Percentiles rank a stretch among this genome's conserved stretches.
Conservation (phyloP, 495 filamentous ascomycete genomes). For the Neurospora tetrasperma region DNA sequence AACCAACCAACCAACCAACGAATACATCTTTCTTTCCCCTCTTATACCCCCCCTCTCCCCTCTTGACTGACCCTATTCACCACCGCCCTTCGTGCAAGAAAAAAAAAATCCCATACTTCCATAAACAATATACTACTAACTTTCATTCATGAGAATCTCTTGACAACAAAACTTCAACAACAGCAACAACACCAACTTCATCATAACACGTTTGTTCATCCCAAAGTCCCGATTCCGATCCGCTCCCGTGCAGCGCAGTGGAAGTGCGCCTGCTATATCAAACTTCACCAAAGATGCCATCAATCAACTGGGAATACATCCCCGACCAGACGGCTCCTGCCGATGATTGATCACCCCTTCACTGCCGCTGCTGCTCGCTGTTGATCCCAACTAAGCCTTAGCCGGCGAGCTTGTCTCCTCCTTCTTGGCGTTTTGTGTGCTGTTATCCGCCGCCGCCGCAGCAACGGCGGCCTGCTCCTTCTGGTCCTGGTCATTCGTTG, state of each 20-base stretch:
- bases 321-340: neutral
- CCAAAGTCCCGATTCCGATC: neutral
- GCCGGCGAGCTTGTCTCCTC: neutral
- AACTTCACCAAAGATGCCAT: neutral
- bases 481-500: neutral
- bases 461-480: constrained; percentile 2
- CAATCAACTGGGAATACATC: neutral
- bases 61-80: neutral
- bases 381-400: neutral
- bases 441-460: neutral
- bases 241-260: neutral
- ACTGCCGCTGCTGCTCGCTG: neutral
- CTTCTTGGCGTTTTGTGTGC: neutral
- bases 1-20: neutral
- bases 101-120: neutral
- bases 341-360: neutral
- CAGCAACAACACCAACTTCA: neutral
- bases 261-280: neutral
- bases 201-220: neutral
- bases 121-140: neutral
- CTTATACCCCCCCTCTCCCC: neutral
- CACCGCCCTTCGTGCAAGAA: neutral
- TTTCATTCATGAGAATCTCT: neutral
- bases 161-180: neutral
- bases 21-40: neutral